Conservation (phyloP, 495 filamentous ascomycete genomes). For the Daldinia vernicosa region DNA sequence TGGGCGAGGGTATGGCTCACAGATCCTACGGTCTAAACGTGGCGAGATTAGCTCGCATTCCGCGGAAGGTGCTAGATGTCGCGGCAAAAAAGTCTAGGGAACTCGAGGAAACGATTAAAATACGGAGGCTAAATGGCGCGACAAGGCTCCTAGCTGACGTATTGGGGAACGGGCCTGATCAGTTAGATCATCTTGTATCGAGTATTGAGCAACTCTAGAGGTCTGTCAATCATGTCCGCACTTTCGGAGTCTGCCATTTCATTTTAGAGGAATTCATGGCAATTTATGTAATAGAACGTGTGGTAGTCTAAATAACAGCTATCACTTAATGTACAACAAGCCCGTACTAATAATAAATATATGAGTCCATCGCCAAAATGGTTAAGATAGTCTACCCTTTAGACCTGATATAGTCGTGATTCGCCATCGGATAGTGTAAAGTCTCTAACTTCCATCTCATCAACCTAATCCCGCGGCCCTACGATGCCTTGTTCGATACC, state of each 20-base stretch:
- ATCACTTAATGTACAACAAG: slow-evolving; percentile 34
- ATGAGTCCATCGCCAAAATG: slow-evolving; percentile 8
- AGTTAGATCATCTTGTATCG: slow-evolving; percentile 57
- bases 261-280: slow-evolving; percentile 5
- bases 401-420: slow-evolving; percentile 11
- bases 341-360: slow-evolving; percentile 5
- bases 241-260: neutral
- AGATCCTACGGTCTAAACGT: slow-evolving; percentile 95
- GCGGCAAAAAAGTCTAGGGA: slow-evolving; percentile 81
- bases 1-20: slow-evolving; percentile 89
- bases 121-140: slow-evolving; percentile 61
- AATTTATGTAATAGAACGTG: slow-evolving; percentile 15
- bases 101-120: slow-evolving; percentile 77
- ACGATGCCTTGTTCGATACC: neutral
- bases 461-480: neutral
- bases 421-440: slow-evolving; percentile 1
- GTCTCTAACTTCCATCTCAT: neutral
- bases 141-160: slow-evolving; percentile 57
- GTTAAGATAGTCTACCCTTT: slow-evolving; percentile 14
- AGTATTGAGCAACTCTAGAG: slow-evolving; percentile 59
- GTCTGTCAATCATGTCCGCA: neutral
- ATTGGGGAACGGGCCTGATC: slow-evolving; percentile 46
- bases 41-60: slow-evolving; percentile 84
- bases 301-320: slow-evolving; percentile 12
- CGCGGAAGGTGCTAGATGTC: slow-evolving; percentile 75